These are phyloP conservation scores for Phytophthora tubulina DNA, from an alignment of 352 stramenopile species.

Conservation along the genomic window DNA sequence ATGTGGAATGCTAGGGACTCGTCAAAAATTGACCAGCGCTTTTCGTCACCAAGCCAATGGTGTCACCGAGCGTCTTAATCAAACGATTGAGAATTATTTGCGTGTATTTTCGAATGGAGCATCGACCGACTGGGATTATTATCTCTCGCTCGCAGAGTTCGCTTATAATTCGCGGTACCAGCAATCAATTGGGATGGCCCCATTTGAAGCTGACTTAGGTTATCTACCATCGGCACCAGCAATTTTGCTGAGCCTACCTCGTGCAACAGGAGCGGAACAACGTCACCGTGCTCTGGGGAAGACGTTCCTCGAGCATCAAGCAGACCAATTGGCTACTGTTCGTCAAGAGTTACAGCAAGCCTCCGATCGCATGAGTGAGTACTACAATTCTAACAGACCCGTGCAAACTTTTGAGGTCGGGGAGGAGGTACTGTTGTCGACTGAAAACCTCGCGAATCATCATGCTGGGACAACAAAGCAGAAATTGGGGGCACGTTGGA, in stretches of 20 bases:
- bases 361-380: conserved; percentile 8
- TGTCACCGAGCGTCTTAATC: conserved; percentile 23
- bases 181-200: conserved; percentile 18
- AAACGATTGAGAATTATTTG: conserved; percentile 24
- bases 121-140: conserved; percentile 17
- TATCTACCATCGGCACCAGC: conserved; percentile 9
- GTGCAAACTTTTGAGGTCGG: conserved; percentile 16
- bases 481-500: conserved; percentile 28
- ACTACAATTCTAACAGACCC: conserved; percentile 19
- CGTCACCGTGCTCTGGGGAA: background rate
- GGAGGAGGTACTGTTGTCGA: conserved; percentile 17
- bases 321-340: conserved; percentile 2
- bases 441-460: conserved; percentile 16
- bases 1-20: conserved; percentile 14
- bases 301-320: conserved; percentile 14
- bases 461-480: conserved; percentile 24
- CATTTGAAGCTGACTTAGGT: conserved; percentile 29
- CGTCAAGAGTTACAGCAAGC: background rate
- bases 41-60: conserved; percentile 27
- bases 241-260: background rate
- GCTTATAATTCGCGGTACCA: conserved; percentile 23
- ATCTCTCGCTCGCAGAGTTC: conserved; percentile 16
- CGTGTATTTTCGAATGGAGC: conserved; percentile 14
- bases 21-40: conserved; percentile 20
- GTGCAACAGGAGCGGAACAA: background rate